A percentile compares a stretch with the other conserved stretches of the same genome.
Evolutionary conservation across 1,284 basidiomycete genomes (phyloP).

Genomic region (Cutaneotrichosporon arboriforme): DNA sequence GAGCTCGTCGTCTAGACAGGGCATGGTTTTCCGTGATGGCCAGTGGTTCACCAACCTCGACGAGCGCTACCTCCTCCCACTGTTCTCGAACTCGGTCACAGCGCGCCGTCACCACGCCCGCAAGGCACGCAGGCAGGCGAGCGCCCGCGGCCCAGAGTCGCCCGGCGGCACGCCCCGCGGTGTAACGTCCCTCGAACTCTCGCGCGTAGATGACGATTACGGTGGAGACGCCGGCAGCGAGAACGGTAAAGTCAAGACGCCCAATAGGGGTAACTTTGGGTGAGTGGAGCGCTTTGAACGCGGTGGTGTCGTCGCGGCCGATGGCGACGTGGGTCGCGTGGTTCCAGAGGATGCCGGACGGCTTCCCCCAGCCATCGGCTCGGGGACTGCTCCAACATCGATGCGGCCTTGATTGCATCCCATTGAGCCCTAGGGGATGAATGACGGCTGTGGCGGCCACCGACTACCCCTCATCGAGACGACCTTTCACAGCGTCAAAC

Average conservation of each 20-base stretch:
- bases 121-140: conserved; percentile 52
- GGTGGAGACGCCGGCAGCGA: conserved; percentile 39
- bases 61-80: conserved; percentile 85
- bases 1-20: conserved; percentile 22
- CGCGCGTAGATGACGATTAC: conserved; percentile 26
- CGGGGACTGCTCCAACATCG: too few relatives aligned
- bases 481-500: too few relatives aligned
- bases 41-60: conserved; percentile 97
- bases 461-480: too few relatives aligned
- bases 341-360: too few relatives aligned
- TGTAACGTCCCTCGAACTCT: conserved; percentile 27
- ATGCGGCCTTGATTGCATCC: too few relatives aligned
- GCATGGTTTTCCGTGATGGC: conserved; percentile 54
- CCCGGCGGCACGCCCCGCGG: conserved; percentile 27
- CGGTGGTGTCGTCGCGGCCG: too few relatives aligned
- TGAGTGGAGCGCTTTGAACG: conserved; percentile 24
- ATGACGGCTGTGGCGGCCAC: too few relatives aligned
- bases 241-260: conserved; percentile 45
- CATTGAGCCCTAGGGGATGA: too few relatives aligned
- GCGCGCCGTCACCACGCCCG: conserved; percentile 79
- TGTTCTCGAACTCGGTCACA: conserved; percentile 91
- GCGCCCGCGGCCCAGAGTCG: conserved; percentile 29
- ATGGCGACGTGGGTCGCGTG: too few relatives aligned
- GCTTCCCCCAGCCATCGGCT: too few relatives aligned
- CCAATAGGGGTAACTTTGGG: conserved; percentile 40